Evolutionary conservation across 2,329 filamentous ascomycete genomes (phyloP), one percentile per base, ranked within the genome.

Genomic region (Scedosporium aurantiacum): DNA sequence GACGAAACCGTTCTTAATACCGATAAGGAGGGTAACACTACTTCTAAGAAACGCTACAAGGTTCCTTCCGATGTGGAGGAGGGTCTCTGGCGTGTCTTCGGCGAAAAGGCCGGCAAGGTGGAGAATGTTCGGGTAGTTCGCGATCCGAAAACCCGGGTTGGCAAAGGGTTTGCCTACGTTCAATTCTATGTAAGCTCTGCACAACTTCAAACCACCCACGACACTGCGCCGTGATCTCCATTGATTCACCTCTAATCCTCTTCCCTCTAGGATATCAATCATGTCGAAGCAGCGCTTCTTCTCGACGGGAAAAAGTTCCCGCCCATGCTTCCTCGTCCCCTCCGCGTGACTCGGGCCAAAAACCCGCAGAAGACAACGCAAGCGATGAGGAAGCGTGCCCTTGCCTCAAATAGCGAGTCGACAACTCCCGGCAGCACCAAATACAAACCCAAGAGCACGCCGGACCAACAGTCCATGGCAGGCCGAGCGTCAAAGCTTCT

Each of bases 151-250:
- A 99, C 95, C 6, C 85, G 95, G 58, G 90, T 99, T 32, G 91
- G 94, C 69, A 99, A 99, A 72, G 94, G 94, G 4, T 91, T 99
- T 70, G 95, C 95, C 64, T 99, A 99, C 69, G 93, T 99, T 16
- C 94, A 99, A 71, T 99, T 99, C 75, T 84, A 87, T 69, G 84
- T 86, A 68, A 76, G 78, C 73, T 16, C n/a, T n/a, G n/a, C 18
- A 56, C 18, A 6, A n/a, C n/a, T n/a, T n/a, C n/a, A n/a, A n/a
- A n/a, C n/a, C n/a, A n/a, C n/a, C 4, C 52, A 28, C 14, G 41
- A 28, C 10, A 37, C 32, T 12, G 37, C 57, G 18, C 25, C 25
- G 58, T 47, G 57, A 37, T 61, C 66, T 62, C 64, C 54, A 28
- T 58, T 3, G 55, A 55, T 45, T 58, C 23, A 43, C 55, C 10